Percentiles rank a stretch among this genome's conserved stretches.
Conservation (phyloP, 2,329 filamentous ascomycete genomes). For the Trichothecium roseum region DNA sequence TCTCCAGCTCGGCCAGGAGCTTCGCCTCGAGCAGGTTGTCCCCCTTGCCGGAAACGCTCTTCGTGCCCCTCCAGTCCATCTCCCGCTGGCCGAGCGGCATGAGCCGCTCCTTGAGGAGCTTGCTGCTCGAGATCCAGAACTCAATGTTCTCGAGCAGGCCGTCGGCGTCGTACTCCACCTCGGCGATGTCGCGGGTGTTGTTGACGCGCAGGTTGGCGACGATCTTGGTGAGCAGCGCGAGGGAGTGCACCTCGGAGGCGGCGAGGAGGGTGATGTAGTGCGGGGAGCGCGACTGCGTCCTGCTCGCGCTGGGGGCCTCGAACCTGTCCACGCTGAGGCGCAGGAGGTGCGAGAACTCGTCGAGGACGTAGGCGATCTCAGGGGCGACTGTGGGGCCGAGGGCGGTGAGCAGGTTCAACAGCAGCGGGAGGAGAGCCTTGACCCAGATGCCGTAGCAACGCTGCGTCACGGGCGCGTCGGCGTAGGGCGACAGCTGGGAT, state of each 20-base stretch:
- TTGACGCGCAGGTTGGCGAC: constrained; percentile 54
- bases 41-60: constrained; percentile 23
- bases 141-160: constrained; percentile 73
- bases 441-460: constrained; percentile 87
- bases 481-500: constrained; percentile 64
- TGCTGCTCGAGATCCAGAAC: constrained; percentile 62
- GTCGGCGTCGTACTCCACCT: constrained; percentile 64
- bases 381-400: constrained; percentile 73
- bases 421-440: constrained; percentile 75
- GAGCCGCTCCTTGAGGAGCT: constrained; percentile 60
- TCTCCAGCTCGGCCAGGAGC: constrained; percentile 58
- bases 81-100: constrained; percentile 66
- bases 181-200: constrained; percentile 62
- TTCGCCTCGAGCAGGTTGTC: constrained; percentile 67
- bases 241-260: constrained; percentile 67
- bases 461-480: constrained; percentile 54
- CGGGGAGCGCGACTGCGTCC: constrained; percentile 36
- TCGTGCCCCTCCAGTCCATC: constrained; percentile 45
- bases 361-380: constrained; percentile 79
- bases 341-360: constrained; percentile 77
- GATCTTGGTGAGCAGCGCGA: constrained; percentile 66
- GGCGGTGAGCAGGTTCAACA: constrained; percentile 76
- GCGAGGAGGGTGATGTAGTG: constrained; percentile 64
- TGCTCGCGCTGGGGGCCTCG: constrained; percentile 46
- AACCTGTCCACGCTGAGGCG: constrained; percentile 62